Evolutionary conservation across 2,329 filamentous ascomycete genomes (phyloP).

Genomic region (Colletotrichum higginsianum): DNA sequence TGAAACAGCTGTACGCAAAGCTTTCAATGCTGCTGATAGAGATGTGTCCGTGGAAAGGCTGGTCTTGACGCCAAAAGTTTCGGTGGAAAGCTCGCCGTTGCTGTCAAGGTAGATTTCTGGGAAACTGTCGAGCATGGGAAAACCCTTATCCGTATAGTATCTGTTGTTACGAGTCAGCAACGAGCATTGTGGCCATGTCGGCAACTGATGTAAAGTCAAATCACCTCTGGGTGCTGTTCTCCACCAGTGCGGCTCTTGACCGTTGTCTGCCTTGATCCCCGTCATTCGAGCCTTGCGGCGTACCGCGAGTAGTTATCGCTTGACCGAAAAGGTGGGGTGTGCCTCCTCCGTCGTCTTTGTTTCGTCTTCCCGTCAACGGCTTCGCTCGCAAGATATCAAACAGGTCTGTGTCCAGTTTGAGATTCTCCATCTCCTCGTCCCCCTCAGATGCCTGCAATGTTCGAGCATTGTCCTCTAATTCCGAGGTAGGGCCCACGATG

Average conservation of each 20-base stretch:
- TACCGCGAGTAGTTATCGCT: constrained; percentile 52
- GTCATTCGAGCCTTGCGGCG: constrained; percentile 21
- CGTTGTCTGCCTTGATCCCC: constrained; percentile 35
- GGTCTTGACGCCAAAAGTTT: constrained; percentile 65
- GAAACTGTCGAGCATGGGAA: constrained; percentile 87
- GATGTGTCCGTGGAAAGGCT: constrained; percentile 81
- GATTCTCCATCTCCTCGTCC: constrained; percentile 49
- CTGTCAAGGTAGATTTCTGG: constrained; percentile 78
- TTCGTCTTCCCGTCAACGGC: constrained; percentile 35
- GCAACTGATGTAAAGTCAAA: not conserved
- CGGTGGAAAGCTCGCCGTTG: constrained; percentile 52
- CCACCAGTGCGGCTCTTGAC: constrained; percentile 21
- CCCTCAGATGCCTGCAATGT: constrained; percentile 44
- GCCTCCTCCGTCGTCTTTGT: not conserved
- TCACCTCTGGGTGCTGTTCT: constrained; percentile 33
- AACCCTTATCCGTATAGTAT: constrained; percentile 71
- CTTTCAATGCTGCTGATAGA: constrained; percentile 78
- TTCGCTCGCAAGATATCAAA: constrained; percentile 45
- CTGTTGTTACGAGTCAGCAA: constrained; percentile 48
- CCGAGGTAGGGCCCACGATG: constrained; percentile 56
- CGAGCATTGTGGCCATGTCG: not conserved
- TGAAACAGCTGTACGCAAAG: constrained; percentile 74
- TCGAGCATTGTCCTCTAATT: constrained; percentile 40
- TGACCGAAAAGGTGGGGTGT: constrained; percentile 60
- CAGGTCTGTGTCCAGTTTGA: constrained; percentile 51